phyloP scores from a whole-genome alignment of 176 grass and related monocot species.

The Carex myosuroides region DNA sequence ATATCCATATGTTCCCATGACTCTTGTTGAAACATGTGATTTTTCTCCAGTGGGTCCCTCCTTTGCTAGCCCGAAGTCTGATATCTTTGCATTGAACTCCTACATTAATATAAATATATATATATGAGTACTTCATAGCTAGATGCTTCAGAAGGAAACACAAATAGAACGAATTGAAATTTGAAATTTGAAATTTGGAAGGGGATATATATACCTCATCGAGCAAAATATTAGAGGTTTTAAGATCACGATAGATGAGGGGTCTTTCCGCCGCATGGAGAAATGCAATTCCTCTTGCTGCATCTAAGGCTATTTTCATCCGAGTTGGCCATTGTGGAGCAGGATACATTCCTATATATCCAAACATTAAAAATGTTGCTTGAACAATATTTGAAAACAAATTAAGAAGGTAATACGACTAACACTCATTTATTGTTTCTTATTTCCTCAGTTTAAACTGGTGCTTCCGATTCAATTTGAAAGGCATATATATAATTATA shows the following conservation, averaged over 20 bases:
- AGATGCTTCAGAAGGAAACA: neutral
- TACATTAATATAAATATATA: neutral
- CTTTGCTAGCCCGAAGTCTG: constrained; percentile 84
- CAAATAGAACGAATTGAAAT: neutral
- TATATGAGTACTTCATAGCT: neutral
- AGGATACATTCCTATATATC: constrained; percentile 13
- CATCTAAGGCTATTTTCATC: constrained; percentile 41
- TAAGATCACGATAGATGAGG: constrained; percentile 81
- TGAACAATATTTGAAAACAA: constrained; percentile 1
- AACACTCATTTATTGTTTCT: neutral
- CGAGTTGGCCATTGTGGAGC: constrained; percentile 50
- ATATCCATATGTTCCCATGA: constrained; percentile 90
- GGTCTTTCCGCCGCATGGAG: constrained; percentile 53
- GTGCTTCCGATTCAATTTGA: neutral
- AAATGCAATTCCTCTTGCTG: constrained; percentile 59
- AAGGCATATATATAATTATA: neutral
- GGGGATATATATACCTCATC: constrained; percentile 28
- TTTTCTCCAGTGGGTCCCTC: constrained; percentile 59
- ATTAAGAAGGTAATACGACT: neutral
- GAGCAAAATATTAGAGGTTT: constrained; percentile 81
- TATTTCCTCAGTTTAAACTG: neutral
- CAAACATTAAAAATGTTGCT: constrained; percentile 17
- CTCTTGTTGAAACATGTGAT: constrained; percentile 69
- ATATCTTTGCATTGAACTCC: constrained; percentile 71
- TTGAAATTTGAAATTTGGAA: neutral